phyloP scores from a whole-genome alignment of 495 filamentous ascomycete species.

The Tetracladium setigerum region DNA sequence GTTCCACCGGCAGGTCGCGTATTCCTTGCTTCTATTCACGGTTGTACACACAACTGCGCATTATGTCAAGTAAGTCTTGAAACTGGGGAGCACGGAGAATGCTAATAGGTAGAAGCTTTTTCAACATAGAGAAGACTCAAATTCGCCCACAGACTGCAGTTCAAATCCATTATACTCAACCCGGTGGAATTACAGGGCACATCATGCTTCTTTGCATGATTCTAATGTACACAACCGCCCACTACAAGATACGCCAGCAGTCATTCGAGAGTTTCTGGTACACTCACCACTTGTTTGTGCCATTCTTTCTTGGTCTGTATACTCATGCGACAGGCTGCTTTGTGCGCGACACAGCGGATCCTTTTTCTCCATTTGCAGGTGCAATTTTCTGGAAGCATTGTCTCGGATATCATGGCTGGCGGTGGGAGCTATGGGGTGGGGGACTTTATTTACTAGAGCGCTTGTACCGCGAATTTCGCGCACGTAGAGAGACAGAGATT shows the following conservation, averaged over 20 bases:
- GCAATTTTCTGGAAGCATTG: constrained; percentile 83
- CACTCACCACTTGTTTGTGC: constrained; percentile 94
- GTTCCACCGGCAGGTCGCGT: constrained; percentile 96
- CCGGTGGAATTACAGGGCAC: constrained; percentile 94
- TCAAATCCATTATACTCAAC: constrained; percentile 87
- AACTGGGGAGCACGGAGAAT: too few species aligned
- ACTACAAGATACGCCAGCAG: constrained; percentile 89
- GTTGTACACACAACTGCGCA: constrained; percentile 71
- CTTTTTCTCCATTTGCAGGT: constrained; percentile 79
- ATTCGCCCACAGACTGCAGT: constrained; percentile 73
- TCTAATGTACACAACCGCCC: constrained; percentile 94
- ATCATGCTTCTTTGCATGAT: constrained; percentile 99
- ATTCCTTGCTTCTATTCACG: constrained; percentile 75
- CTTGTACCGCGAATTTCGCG: constrained; percentile 84
- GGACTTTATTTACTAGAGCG: constrained; percentile 80
- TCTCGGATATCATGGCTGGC: constrained; percentile 92
- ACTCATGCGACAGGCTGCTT: constrained; percentile 96
- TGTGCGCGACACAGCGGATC: constrained; percentile 65
- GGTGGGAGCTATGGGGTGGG: constrained; percentile 88
- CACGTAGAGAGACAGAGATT: constrained; percentile 76
- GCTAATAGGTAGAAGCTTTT: constrained; percentile 82
- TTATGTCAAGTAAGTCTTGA: constrained; percentile 96
- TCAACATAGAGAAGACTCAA: constrained; percentile 83
- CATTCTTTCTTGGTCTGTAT: constrained; percentile 88
- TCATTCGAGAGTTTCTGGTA: constrained; percentile 99